Evolutionary conservation across 2,329 filamentous ascomycete species (phyloP), one percentile per base, ranked within the genome.

Genomic region (Madurella fahalii): DNA sequence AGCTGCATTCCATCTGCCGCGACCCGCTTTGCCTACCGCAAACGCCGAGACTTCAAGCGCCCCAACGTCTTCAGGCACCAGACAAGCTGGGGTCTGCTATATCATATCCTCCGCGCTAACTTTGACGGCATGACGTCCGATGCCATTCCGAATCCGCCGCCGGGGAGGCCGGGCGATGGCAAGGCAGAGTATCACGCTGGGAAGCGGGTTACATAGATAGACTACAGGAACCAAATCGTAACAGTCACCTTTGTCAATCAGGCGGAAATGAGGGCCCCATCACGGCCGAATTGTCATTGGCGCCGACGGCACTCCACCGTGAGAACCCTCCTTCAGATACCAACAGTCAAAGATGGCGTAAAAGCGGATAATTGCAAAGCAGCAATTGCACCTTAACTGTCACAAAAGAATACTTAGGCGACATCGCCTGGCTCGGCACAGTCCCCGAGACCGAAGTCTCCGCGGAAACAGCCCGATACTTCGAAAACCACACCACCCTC

Each of bases 31-130:
- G 58, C 62, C 20, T 58, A 46, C 25, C 53, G 58, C 48, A 61
- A 52, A 34, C 52, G 46, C 31, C 42, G 48, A 7, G 44, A 59
- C 11, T 39, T 59, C 16, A 47, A 40, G 30, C 37, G 50, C 7
- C 46, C 53, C n/a, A 63, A 60, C 2, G 51, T 61, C 9, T 52
- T 59, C 31, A 67, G 71, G 53, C 57, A 66, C 16, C 70, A 72
- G 64, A 73, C 72, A 1, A 73, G 68, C 52, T 76, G 74, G 73
- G 71, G 72, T 40, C 53, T 71, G 31, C 54, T 74, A 37, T 73
- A 74, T 54, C 63, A 69, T 16, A 60, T 74, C 7, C 62, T 75
- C 9, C 61, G 72, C 8, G 72, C 71, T 57, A 69, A 72, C 46
- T 72, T 73, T 43, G 72, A 76, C 53, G 72, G 71, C 2, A 18